Evolutionary conservation across 176 grass and related monocot species (phyloP).

Genomic region (Tuctoria greenei): DNA sequence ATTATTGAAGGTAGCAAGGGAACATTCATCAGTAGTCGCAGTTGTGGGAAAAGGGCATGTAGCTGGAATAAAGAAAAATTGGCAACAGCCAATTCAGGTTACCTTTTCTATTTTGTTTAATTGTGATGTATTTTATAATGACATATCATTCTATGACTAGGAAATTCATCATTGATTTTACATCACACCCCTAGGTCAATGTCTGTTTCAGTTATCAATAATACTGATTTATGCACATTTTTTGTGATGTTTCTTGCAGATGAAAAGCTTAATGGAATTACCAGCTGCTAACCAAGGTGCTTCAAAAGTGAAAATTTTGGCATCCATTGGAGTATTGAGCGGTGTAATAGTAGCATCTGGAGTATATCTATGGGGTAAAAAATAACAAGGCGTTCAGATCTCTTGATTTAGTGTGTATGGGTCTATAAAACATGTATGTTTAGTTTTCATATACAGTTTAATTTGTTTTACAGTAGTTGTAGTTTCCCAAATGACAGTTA

Average conservation of each 20-base stretch:
- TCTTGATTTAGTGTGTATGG: background rate
- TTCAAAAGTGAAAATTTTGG: slow-evolving; percentile 69
- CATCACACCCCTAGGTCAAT: background rate
- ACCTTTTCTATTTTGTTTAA: background rate
- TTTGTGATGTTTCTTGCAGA: slow-evolving; percentile 34
- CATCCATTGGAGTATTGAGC: slow-evolving; percentile 52
- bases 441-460: slow-evolving; percentile 6
- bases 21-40: slow-evolving; percentile 86
- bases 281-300: slow-evolving; percentile 47
- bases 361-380: slow-evolving; percentile 73
- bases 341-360: slow-evolving; percentile 56
- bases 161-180: background rate
- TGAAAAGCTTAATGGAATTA: slow-evolving; percentile 62
- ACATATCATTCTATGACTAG: background rate
- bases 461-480: slow-evolving; percentile 16
- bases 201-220: background rate
- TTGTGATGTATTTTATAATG: background rate
- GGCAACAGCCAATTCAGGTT: slow-evolving; percentile 85
- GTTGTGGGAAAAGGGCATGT: slow-evolving; percentile 95
- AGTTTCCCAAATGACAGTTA: slow-evolving; percentile 15
- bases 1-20: slow-evolving; percentile 65
- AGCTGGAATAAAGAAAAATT: slow-evolving; percentile 86
- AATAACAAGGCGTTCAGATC: slow-evolving; percentile 34
- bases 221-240: background rate
- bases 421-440: slow-evolving; percentile 21